Evolutionary conservation across 75 land plant species (phyloP), one percentile per base, ranked within the genome.

Genomic region (Selaginella tamariscina): DNA sequence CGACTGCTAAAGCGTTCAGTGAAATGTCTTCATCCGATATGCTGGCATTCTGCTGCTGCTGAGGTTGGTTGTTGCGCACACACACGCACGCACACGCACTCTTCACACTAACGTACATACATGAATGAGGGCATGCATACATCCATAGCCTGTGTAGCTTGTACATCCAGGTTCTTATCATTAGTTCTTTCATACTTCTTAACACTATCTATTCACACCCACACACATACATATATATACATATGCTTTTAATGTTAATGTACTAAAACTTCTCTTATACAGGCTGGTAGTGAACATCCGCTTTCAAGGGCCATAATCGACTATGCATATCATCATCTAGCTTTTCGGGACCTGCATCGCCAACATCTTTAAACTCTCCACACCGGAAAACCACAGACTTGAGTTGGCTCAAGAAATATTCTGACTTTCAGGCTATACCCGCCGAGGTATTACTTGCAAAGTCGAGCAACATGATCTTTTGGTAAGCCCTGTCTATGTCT

Each of bases 261-360:
- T 49, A 49, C 18, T 49, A 11, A 11, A 11, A 11, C 54, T 49
- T 11, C 8, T 59, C 23, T 27, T 23, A n/a, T 5, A 9, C 77
- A 93, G 98, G 89, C 84, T 71, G 81, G 83, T 74, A 93, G 98
- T 72, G 98, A 93, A 68, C 98, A 93, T 64, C 98, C 98, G 30
- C 70, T 93, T 65, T 89, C 84, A 30, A 84, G 79, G 75, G 95
- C 98, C 27, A 79, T 93, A 15, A 57, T 89, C 9, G 82, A 84
- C 27, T 86, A 93, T 76, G 82, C 85, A 0, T 82, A 80, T 56
- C 84, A 85, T 73, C 82, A 74, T 60, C 85, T 81, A 68, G 78
- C 79, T 56, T 79, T 83, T 72, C 77, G 70, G 1, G 80, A 32
- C 20, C 33, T 72, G 13, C 68, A 75, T 21, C 68, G 70, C 67